A percentile compares a stretch with the other conserved stretches of the same genome.
Conservation (phyloP, 257 asterid species). For the Primulina eburnea region DNA sequence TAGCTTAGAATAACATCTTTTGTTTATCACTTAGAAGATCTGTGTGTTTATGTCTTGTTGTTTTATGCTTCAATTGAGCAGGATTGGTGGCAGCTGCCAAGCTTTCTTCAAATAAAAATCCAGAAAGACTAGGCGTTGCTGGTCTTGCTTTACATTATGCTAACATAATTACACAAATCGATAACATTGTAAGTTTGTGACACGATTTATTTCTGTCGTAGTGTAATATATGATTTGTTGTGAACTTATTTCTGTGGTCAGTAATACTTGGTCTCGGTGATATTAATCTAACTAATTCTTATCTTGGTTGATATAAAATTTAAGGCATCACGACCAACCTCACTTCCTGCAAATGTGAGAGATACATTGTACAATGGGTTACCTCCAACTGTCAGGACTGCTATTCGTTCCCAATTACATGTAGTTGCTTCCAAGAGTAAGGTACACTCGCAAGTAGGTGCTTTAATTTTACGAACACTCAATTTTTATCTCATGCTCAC, state of each 20-base stretch:
- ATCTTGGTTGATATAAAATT: slow-evolving; percentile 14
- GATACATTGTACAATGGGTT: slow-evolving; percentile 81
- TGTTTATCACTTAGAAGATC: too few relatives aligned
- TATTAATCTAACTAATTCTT: neutral
- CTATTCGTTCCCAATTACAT: slow-evolving; percentile 60
- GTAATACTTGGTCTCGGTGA: too few relatives aligned
- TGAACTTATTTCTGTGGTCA: too few relatives aligned
- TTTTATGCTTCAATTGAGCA: slow-evolving; percentile 30
- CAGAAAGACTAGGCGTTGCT: slow-evolving; percentile 85
- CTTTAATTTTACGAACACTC: too few relatives aligned
- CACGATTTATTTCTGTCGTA: slow-evolving; percentile 5
- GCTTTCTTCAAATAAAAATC: slow-evolving; percentile 43
- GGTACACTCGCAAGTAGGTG: slow-evolving; percentile 31
- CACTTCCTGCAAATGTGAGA: slow-evolving; percentile 92
- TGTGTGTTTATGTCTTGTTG: neutral
- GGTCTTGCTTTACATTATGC: slow-evolving; percentile 98
- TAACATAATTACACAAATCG: slow-evolving; percentile 82
- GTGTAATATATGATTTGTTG: neutral
- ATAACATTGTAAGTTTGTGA: slow-evolving; percentile 66
- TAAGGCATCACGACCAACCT: slow-evolving; percentile 84
- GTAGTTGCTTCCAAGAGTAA: slow-evolving; percentile 48
- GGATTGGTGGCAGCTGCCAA: slow-evolving; percentile 48
- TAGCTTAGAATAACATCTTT: too few relatives aligned
- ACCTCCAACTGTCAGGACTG: slow-evolving; percentile 62
- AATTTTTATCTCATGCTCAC: neutral